phyloP scores from a whole-genome alignment of 306 rosid genomes.

The Mimosa pudica region DNA sequence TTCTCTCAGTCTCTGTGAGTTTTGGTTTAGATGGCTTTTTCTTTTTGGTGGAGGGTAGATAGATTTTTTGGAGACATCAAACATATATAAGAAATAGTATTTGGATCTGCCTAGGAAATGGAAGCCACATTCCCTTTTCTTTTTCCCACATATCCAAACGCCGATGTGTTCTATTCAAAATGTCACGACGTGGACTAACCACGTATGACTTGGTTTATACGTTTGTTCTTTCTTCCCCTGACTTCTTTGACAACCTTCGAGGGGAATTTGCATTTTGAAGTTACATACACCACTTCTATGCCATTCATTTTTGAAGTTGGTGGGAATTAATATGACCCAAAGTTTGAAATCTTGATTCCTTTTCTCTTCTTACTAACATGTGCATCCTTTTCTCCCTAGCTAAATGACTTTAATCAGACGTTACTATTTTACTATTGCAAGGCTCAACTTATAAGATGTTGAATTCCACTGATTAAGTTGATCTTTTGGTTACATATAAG shows the following conservation, averaged over 20 bases:
- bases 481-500: not conserved
- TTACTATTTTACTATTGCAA: not conserved
- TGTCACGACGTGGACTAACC: not conserved
- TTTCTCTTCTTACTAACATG: not conserved
- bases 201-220: constrained; percentile 8
- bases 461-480: not conserved
- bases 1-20: not conserved
- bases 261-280: constrained; percentile 21
- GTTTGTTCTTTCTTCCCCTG: not conserved
- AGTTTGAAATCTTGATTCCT: constrained; percentile 24
- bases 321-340: not conserved
- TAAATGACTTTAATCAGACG: not conserved
- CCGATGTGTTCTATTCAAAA: constrained; percentile 11
- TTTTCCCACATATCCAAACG: constrained; percentile 33
- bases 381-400: not conserved
- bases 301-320: constrained; percentile 6
- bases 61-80: constrained; percentile 32
- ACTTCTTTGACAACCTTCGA: not conserved
- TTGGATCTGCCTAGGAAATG: constrained; percentile 71
- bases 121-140: constrained; percentile 58
- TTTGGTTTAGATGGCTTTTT: not conserved
- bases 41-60: constrained; percentile 35
- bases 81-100: not conserved
- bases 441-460: not conserved
- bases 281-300: not conserved